Evolutionary conservation across 2,329 filamentous ascomycete genomes (phyloP), one percentile per base, ranked within the genome.

Genomic region (Ascochyta koolunga): DNA sequence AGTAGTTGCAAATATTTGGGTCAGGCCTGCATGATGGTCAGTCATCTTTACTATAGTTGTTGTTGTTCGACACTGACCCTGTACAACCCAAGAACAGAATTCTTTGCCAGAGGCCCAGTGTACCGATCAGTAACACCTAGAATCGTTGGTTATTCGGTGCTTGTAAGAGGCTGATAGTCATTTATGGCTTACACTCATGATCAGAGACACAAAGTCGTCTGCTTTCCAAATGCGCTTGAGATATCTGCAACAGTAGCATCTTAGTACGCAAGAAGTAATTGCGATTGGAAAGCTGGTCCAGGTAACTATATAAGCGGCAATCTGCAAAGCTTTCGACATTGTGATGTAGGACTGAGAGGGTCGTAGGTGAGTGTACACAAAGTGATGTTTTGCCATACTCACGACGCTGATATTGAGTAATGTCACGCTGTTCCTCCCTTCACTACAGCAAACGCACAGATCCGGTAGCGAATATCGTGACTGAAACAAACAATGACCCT

Each of bases 181-280:
- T 13, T 21, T 9, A 22, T 18, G 3, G 4, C 42, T 36, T 39
- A 56, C 39, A 1, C 49, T 44, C 15, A 53, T 22, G n/a, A 49
- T 8, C 22, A 56, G 2, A n/a, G 54, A 44, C 44, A 56, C 37
- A 16, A 39, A 38, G 40, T 53, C 54, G 38, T 56, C 48, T n/a
- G 43, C 19, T 18, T 33, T 49, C 54, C 49, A 53, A 4, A n/a
- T 27, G 5, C 36, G 54, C n/a, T 38, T 51, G 9, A 53, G 13
- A 18, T 2, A 32, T 9, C 18, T 42, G 29, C 54, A 49, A 36
- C 40, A 53, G 29, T 56, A 49, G 18, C 29, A 32, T 15, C 54
- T 21, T 9, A 39, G 27, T 18, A 53, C 13, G 35, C 43, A 56
- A 21, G 49, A 45, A 5, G 40, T 10, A 10, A 53, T 53, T 3